phyloP scores from a whole-genome alignment of 228 moss, liverwort and hornwort species.

The Sphagnum magellanicum region DNA sequence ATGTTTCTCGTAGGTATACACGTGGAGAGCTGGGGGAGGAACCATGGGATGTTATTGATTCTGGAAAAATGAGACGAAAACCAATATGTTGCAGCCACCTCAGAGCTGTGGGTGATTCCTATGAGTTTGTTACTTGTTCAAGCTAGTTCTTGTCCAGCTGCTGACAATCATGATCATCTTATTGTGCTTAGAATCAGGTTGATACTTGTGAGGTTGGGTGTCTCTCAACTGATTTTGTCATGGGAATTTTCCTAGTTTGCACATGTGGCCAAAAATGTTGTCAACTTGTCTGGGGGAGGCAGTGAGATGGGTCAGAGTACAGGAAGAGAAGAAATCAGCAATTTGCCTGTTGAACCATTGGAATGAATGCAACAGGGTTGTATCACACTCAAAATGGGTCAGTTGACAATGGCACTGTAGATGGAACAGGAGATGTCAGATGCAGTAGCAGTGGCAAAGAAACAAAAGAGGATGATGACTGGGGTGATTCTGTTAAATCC shows the following conservation, averaged over 20 bases:
- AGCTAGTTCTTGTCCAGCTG: too few relatives aligned
- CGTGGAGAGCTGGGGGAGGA: too few relatives aligned
- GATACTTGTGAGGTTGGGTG: not conserved
- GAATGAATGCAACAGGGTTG: not conserved
- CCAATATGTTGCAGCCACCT: constrained; percentile 14
- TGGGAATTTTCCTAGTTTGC: constrained; percentile 14
- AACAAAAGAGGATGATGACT: constrained; percentile 35
- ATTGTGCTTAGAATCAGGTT: not conserved
- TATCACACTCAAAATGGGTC: not conserved
- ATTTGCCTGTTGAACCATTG: not conserved
- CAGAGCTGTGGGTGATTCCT: constrained; percentile 50
- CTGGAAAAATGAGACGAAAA: constrained; percentile 5
- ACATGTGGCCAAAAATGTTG: constrained; percentile 20
- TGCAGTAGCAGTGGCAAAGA: constrained; percentile 55
- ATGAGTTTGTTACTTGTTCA: constrained; percentile 6
- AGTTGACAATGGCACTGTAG: constrained; percentile 9
- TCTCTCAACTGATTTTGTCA: not conserved
- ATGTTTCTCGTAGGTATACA: too few relatives aligned
- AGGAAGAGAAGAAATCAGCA: constrained; percentile 5
- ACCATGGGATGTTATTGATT: too few relatives aligned
- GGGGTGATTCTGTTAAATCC: constrained; percentile 59
- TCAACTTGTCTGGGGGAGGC: constrained; percentile 16
- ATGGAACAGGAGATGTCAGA: constrained; percentile 19
- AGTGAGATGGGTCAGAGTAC: constrained; percentile 16
- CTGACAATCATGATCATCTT: not conserved